phyloP scores from a whole-genome alignment of 805 yeast species.

The Ogataea henricii region DNA sequence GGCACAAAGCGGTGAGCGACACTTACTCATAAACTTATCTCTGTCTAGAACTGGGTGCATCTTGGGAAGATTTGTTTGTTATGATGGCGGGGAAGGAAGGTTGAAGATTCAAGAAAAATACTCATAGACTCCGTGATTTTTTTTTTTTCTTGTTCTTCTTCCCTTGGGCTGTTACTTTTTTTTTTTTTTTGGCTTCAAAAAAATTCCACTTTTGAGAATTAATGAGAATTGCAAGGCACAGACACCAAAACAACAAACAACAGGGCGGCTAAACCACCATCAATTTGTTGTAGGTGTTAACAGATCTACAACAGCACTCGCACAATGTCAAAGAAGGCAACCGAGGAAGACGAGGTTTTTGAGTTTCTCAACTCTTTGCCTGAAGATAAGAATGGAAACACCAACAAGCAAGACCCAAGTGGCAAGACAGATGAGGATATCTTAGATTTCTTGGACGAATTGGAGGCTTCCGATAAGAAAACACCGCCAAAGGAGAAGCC shows the following conservation, averaged over 20 bases:
- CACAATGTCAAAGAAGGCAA: slow-evolving; percentile 26
- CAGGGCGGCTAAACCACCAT: not conserved
- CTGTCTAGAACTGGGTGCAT: slow-evolving; percentile 38
- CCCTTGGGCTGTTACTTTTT: too few species aligned
- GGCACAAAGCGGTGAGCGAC: not conserved
- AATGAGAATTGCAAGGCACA: not conserved
- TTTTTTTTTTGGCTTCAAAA: not conserved
- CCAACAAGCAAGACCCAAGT: slow-evolving; percentile 19
- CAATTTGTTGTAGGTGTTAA: not conserved
- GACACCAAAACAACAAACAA: not conserved
- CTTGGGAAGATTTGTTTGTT: slow-evolving; percentile 4
- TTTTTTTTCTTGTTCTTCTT: not conserved
- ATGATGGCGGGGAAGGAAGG: not conserved
- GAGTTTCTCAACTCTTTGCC: slow-evolving; percentile 82
- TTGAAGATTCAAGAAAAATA: not conserved
- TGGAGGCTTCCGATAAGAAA: slow-evolving; percentile 58
- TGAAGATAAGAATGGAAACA: slow-evolving; percentile 38
- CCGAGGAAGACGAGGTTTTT: slow-evolving; percentile 72
- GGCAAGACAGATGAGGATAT: slow-evolving; percentile 53
- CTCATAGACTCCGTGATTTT: too few species aligned
- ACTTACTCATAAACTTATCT: slow-evolving; percentile 34
- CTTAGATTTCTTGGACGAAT: slow-evolving; percentile 63
- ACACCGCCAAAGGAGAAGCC: not conserved
- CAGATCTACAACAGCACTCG: not conserved
- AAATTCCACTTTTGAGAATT: not conserved